Conservation (phyloP, 106 monocot species). For the Agapanthus africanus region DNA sequence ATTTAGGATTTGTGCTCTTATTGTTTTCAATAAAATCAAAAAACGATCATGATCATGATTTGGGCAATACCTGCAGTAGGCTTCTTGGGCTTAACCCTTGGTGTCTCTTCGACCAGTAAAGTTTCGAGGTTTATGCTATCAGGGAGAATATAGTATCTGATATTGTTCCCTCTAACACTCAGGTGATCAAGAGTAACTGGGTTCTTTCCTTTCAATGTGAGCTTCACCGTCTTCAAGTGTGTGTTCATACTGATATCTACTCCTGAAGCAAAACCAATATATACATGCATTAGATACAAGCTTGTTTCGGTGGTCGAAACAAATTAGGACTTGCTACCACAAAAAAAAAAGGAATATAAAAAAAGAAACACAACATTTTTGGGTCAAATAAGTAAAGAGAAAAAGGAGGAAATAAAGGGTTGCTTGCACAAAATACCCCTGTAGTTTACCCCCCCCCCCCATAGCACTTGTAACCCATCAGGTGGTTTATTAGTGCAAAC, state of each 20-base stretch:
- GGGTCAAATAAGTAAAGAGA: too few relatives aligned
- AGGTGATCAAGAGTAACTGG: slow-evolving; percentile 86
- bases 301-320: too few relatives aligned
- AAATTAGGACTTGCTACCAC: too few relatives aligned
- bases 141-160: slow-evolving; percentile 85
- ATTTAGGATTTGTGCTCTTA: background rate
- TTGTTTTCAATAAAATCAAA: background rate
- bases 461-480: too few relatives aligned
- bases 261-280: background rate
- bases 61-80: slow-evolving; percentile 55
- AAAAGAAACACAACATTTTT: too few relatives aligned
- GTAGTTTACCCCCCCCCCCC: too few relatives aligned
- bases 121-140: slow-evolving; percentile 97
- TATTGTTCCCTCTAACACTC: slow-evolving; percentile 89
- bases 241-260: slow-evolving; percentile 78
- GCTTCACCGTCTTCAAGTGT: slow-evolving; percentile 89
- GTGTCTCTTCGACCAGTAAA: slow-evolving; percentile 86
- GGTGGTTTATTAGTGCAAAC: too few relatives aligned
- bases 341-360: too few relatives aligned
- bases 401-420: too few relatives aligned
- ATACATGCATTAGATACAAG: too few relatives aligned
- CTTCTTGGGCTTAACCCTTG: slow-evolving; percentile 89
- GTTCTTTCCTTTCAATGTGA: slow-evolving; percentile 85
- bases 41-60: background rate
- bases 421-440: too few relatives aligned